A percentile compares a stretch with the other conserved stretches of the same genome.
Conservation (phyloP, 306 rosid genomes). For the Castanospermum australe region DNA sequence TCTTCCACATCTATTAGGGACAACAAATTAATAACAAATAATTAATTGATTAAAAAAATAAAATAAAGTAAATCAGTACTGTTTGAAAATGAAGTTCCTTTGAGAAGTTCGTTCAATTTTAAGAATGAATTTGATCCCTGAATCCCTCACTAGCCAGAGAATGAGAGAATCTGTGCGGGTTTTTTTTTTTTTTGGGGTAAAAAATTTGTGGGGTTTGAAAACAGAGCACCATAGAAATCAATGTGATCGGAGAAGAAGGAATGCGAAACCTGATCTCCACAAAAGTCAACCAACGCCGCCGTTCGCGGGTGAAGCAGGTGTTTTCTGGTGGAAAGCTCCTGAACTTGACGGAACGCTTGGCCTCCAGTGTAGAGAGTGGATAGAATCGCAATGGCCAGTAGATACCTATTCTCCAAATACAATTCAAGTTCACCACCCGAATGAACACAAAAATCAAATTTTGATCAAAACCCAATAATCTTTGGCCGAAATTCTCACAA, state of each 20-base stretch:
- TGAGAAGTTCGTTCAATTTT: background rate
- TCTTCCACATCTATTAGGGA: background rate
- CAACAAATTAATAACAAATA: background rate
- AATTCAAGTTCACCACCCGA: background rate
- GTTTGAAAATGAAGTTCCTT: slow-evolving; percentile 2
- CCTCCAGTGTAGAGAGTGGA: slow-evolving; percentile 53
- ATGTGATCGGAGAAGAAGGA: background rate
- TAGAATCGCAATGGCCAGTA: slow-evolving; percentile 64
- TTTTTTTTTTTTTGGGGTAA: no score
- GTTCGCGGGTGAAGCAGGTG: slow-evolving; percentile 35
- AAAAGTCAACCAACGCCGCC: slow-evolving; percentile 52
- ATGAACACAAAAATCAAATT: background rate
- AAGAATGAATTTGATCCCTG: background rate
- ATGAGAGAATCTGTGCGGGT: no score
- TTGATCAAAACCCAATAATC: slow-evolving; percentile 21
- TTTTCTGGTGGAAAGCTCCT: slow-evolving; percentile 51
- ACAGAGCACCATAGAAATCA: background rate
- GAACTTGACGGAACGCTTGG: slow-evolving; percentile 51
- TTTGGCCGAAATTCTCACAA: background rate
- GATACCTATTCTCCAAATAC: slow-evolving; percentile 44
- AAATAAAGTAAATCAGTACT: background rate
- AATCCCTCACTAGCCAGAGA: background rate
- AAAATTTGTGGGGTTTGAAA: background rate
- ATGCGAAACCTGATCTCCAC: slow-evolving; percentile 71
- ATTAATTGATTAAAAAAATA: background rate